Conservation (phyloP, 805 yeast species). For the Metschnikowia proteae region DNA sequence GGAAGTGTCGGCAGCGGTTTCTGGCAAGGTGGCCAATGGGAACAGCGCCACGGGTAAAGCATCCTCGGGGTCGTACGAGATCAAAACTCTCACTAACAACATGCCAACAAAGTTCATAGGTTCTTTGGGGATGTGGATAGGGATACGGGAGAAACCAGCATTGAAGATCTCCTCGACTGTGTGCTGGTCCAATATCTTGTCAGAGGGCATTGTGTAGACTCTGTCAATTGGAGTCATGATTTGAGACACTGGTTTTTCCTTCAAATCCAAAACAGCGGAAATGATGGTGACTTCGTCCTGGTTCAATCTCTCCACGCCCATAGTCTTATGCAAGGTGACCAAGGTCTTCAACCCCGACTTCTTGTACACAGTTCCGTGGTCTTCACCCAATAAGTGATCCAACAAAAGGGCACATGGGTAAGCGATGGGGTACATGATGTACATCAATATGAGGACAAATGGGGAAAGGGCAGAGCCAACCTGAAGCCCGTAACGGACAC, state of each 20-base stretch:
- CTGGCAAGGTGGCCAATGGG: constrained; percentile 95
- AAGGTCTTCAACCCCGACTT: constrained; percentile 90
- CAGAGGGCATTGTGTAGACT: constrained; percentile 84
- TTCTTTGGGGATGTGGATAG: constrained; percentile 86
- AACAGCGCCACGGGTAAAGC: constrained; percentile 87
- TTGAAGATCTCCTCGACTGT: constrained; percentile 87
- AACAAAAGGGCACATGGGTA: constrained; percentile 82
- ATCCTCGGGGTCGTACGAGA: constrained; percentile 96
- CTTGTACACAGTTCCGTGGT: constrained; percentile 92
- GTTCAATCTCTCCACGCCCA: constrained; percentile 92
- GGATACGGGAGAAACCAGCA: constrained; percentile 93
- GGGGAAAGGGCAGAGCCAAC: constrained; percentile 91
- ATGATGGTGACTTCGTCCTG: constrained; percentile 96
- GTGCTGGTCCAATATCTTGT: constrained; percentile 73
- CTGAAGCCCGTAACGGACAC: constrained; percentile 88
- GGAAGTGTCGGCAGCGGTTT: constrained; percentile 86
- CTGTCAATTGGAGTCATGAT: constrained; percentile 94
- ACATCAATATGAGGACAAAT: constrained; percentile 81
- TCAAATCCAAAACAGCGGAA: constrained; percentile 87
- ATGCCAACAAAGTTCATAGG: constrained; percentile 91
- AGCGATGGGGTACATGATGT: constrained; percentile 85
- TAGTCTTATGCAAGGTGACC: constrained; percentile 87
- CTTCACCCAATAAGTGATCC: constrained; percentile 85
- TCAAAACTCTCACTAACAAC: constrained; percentile 87
- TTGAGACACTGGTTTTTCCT: constrained; percentile 79